These are phyloP conservation scores for Suhomyces pyralidae DNA, from an alignment of 805 yeast genomes.

Conservation along the genomic window DNA sequence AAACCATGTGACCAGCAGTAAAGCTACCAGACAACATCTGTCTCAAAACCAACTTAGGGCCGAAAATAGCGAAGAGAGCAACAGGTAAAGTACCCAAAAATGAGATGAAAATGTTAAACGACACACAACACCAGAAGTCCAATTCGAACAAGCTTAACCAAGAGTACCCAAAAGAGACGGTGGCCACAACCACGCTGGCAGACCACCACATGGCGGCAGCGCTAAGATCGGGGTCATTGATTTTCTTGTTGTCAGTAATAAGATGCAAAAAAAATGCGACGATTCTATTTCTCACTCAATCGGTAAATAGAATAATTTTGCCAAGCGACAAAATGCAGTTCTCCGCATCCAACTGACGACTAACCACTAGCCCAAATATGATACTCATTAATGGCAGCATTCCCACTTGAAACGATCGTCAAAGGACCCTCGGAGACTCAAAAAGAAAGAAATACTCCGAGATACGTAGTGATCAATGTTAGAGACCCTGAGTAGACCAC, in stretches of 20 bases:
- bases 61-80: conserved; percentile 79
- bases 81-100: conserved; percentile 73
- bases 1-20: conserved; percentile 28
- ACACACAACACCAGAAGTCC: conserved; percentile 68
- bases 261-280: no score
- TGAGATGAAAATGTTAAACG: conserved; percentile 69
- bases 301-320: no score
- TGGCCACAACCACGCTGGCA: conserved; percentile 83
- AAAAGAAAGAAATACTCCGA: not conserved
- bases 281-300: conserved; percentile 27
- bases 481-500: not conserved
- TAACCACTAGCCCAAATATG: not conserved
- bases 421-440: not conserved
- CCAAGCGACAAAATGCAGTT: not conserved
- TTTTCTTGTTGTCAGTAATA: conserved; percentile 74
- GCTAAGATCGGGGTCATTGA: conserved; percentile 59
- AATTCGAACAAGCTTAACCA: conserved; percentile 59
- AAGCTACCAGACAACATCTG: conserved; percentile 78
- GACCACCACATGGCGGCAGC: conserved; percentile 91
- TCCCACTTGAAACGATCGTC: not conserved
- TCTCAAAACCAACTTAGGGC: conserved; percentile 81
- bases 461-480: not conserved
- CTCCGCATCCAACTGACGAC: not conserved
- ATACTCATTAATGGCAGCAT: not conserved
- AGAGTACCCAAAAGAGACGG: conserved; percentile 72